Conservation (phyloP, 225 moss, liverwort and hornwort genomes). For the Thuidium tamariscinum region DNA sequence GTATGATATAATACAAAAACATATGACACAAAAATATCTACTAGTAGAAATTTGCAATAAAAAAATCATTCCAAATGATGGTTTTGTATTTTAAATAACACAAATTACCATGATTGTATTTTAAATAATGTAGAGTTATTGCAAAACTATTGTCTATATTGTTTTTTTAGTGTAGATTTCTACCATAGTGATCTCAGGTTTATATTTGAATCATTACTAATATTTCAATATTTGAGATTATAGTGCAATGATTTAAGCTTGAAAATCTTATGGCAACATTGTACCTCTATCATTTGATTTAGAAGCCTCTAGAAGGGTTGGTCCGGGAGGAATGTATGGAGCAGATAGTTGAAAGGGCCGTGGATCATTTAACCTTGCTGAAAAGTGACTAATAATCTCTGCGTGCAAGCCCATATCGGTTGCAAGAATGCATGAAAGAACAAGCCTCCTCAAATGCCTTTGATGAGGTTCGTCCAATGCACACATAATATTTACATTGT, state of each 20-base stretch:
- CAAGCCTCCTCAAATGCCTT: slow-evolving; percentile 79
- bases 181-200: neutral
- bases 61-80: rapidly evolving
- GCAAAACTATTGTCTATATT: rapidly evolving
- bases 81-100: neutral
- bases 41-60: neutral
- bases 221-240: neutral
- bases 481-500: slow-evolving; percentile 64
- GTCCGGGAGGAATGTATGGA: slow-evolving; percentile 61
- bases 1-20: neutral
- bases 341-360: slow-evolving; percentile 58
- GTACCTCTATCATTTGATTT: slow-evolving; percentile 9
- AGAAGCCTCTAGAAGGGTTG: neutral
- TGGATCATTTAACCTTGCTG: slow-evolving; percentile 45
- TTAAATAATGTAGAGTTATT: rapidly evolving
- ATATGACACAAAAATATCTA: neutral
- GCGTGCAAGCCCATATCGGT: slow-evolving; percentile 91
- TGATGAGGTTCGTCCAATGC: slow-evolving; percentile 77
- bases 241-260: neutral
- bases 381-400: slow-evolving; percentile 54
- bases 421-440: slow-evolving; percentile 74
- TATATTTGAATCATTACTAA: neutral
- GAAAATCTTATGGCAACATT: neutral
- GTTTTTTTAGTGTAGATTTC: rapidly evolving
- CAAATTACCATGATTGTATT: neutral